phyloP scores from a whole-genome alignment of 352 stramenopile species.

The Pythium brachiatum region DNA sequence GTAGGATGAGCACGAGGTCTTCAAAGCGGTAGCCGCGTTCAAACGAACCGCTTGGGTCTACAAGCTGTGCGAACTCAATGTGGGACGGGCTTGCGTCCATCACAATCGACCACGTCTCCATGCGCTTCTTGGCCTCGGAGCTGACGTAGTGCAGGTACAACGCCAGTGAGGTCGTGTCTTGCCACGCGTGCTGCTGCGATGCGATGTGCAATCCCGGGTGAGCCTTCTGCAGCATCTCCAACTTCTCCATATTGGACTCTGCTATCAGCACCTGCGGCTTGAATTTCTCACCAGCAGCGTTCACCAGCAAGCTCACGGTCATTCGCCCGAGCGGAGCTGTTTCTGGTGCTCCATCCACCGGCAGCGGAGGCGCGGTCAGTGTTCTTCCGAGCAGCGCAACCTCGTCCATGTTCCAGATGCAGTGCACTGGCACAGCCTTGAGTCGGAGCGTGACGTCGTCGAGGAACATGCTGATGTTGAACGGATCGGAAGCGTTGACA shows the following conservation, averaged over 20 bases:
- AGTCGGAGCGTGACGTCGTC: conserved; percentile 52
- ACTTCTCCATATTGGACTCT: conserved; percentile 16
- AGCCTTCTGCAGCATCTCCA: conserved; percentile 15
- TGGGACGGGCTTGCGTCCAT: conserved; percentile 65
- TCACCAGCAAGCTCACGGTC: conserved; percentile 55
- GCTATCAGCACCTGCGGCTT: conserved; percentile 50
- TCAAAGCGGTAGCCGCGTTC: conserved; percentile 64
- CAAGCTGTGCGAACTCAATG: conserved; percentile 52
- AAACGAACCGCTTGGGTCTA: conserved; percentile 58
- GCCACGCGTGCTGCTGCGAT: conserved; percentile 26
- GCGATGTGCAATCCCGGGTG: conserved; percentile 12
- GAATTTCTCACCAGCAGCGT: conserved; percentile 63
- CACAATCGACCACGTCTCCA: conserved; percentile 69
- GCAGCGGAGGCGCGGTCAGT: neutral
- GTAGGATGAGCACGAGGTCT: conserved; percentile 58
- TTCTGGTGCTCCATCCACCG: neutral
- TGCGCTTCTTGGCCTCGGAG: conserved; percentile 45
- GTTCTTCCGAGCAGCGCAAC: conserved; percentile 29
- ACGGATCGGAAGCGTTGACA: conserved; percentile 13
- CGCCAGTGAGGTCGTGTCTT: conserved; percentile 50
- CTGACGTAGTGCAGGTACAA: conserved; percentile 66
- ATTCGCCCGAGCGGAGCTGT: conserved; percentile 21
- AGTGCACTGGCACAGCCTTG: conserved; percentile 41
- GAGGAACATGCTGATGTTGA: conserved; percentile 30
- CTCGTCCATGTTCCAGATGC: conserved; percentile 78